Evolutionary conservation across 352 stramenopile species (phyloP).

Genomic region (Chrysophaeum taylorii): DNA sequence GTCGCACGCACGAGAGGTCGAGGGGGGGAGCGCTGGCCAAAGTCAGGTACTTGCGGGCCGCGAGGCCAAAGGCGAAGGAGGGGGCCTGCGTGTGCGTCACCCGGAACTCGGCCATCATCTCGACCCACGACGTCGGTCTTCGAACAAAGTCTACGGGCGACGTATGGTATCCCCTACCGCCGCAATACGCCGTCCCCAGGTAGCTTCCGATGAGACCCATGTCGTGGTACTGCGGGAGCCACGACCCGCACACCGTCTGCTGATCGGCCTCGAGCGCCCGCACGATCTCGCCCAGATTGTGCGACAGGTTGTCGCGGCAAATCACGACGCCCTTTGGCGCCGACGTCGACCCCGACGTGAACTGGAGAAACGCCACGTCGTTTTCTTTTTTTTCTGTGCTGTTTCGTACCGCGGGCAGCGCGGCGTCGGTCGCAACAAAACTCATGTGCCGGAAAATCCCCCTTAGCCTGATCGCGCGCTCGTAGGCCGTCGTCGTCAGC

Average conservation of each 20-base stretch:
- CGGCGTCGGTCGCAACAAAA: conserved; percentile 41
- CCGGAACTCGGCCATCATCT: conserved; percentile 55
- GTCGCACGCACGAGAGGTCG: conserved; percentile 77
- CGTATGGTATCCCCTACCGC: conserved; percentile 88
- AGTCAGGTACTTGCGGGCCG: conserved; percentile 74
- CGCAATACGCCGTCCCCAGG: conserved; percentile 66
- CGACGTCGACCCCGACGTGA: conserved; percentile 95
- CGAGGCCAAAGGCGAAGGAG: conserved; percentile 96
- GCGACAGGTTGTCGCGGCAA: conserved; percentile 84
- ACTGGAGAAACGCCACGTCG: conserved; percentile 94
- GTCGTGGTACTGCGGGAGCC: conserved; percentile 99
- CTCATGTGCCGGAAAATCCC: conserved; percentile 28
- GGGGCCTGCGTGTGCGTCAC: conserved; percentile 94
- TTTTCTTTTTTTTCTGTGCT: background rate
- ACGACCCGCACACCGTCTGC: conserved; percentile 87
- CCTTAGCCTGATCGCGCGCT: conserved; percentile 83
- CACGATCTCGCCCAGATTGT: conserved; percentile 93
- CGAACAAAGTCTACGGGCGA: conserved; percentile 89
- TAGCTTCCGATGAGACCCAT: conserved; percentile 97
- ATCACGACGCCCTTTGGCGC: conserved; percentile 96
- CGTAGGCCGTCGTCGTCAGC: conserved; percentile 83
- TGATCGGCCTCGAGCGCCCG: conserved; percentile 67
- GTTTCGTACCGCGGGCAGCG: background rate
- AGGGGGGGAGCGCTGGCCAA: conserved; percentile 29
- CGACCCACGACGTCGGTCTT: conserved; percentile 73